phyloP scores from a whole-genome alignment of 495 filamentous ascomycete genomes.

The Evansstolkia leycettana region DNA sequence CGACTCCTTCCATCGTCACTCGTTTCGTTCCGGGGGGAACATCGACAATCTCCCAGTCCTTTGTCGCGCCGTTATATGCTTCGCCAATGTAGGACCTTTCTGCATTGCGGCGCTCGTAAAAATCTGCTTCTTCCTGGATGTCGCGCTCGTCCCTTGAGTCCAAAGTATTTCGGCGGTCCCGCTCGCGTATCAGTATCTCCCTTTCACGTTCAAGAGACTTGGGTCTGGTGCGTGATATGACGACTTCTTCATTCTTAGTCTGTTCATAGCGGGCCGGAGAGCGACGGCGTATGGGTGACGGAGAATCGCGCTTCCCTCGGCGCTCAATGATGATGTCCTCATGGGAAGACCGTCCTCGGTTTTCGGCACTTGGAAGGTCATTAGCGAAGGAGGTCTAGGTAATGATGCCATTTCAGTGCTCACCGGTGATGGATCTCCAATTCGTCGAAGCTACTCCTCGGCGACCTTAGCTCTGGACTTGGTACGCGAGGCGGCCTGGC shows the following conservation, averaged over 20 bases:
- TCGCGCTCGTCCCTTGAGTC: slow-evolving; percentile 7
- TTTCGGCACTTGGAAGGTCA: slow-evolving; percentile 6
- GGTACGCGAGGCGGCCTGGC: slow-evolving; percentile 23
- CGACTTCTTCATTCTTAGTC: not conserved
- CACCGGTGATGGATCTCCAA: slow-evolving; percentile 30
- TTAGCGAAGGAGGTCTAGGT: too few species aligned
- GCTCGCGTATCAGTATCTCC: not conserved
- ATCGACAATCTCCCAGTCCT: slow-evolving; percentile 66
- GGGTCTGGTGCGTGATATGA: not conserved
- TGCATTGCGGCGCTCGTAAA: slow-evolving; percentile 45
- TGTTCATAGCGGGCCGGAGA: not conserved
- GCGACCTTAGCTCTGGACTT: slow-evolving; percentile 20
- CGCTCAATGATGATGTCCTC: slow-evolving; percentile 49
- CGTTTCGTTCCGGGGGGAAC: slow-evolving; percentile 68
- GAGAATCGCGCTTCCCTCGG: slow-evolving; percentile 13
- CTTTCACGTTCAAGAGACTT: not conserved
- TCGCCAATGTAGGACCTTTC: slow-evolving; percentile 52
- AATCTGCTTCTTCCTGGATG: slow-evolving; percentile 44
- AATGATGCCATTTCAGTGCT: too few species aligned
- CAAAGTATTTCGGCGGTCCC: slow-evolving; percentile 1
- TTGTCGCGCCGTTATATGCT: slow-evolving; percentile 53
- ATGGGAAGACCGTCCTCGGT: slow-evolving; percentile 31
- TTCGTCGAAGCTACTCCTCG: slow-evolving; percentile 26
- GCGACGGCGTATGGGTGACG: slow-evolving; percentile 3
- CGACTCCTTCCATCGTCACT: slow-evolving; percentile 62